Conservation (phyloP, 176 grass and related monocot species). For the Carex scoparia region DNA sequence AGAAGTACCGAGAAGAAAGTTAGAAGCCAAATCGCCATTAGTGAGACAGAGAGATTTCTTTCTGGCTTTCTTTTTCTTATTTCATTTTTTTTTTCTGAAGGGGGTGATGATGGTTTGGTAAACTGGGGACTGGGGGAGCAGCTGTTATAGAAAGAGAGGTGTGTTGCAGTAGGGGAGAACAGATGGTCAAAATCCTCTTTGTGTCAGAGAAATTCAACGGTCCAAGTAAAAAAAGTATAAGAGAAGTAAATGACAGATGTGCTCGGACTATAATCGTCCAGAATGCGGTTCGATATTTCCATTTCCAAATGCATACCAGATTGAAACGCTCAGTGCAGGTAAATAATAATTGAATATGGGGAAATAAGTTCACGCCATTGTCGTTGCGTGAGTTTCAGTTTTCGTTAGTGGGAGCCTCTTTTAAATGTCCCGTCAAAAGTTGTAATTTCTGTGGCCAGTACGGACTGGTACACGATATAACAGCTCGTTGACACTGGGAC, state of each 20-base stretch:
- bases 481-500: neutral
- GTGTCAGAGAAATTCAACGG: slow-evolving; percentile 24
- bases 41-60: neutral
- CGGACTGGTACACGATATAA: neutral
- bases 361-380: slow-evolving; percentile 4
- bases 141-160: neutral
- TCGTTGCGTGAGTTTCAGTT: slow-evolving; percentile 27
- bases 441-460: neutral
- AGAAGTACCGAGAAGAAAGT: slow-evolving; percentile 12
- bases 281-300: neutral
- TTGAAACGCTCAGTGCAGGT: neutral
- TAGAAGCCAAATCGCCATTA: slow-evolving; percentile 37
- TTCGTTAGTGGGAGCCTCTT: neutral
- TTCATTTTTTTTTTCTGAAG: neutral
- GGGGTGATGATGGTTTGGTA: neutral
- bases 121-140: neutral
- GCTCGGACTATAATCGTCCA: neutral
- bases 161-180: slow-evolving; percentile 1
- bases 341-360: neutral
- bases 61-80: neutral
- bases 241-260: neutral
- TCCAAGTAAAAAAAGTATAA: slow-evolving; percentile 4
- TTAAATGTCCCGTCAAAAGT: neutral
- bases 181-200: neutral
- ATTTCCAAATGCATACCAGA: too few relatives aligned